Base-by-base conservation (phyloP, 257 asterid species). In the Scutellaria baicalensis region DNA sequence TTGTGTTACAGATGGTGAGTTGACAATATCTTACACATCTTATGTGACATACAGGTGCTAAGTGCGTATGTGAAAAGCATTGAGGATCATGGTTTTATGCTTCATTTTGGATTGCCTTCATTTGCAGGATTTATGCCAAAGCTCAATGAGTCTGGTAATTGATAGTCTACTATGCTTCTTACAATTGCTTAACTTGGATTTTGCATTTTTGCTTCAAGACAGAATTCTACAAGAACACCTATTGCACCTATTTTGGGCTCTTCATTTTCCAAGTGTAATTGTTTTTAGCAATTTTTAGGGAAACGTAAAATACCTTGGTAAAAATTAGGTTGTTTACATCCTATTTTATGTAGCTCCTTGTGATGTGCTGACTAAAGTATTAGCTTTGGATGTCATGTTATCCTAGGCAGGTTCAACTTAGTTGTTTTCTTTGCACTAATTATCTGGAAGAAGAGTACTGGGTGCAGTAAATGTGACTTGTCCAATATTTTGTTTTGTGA, bases 1-100 rank as follows among this genome's bases (percentile, higher is more conserved):
- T 64, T 14, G 21, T 63, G 42, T 18, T 9, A 16, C 21, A 4
- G 13, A 6, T 74, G 63, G 60, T 73, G 8, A 50, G 17, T 56
- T 57, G 63, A 57, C 21, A 31, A 68, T 12, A 12, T 39, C 20
- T 60, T 58, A 50, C 36, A 43, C 65, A 67, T 49, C 54, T 61
- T 70, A 18, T 73, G 44, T 59, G 63, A 56, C 74, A 49, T 74
- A 60, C 88, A 94, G 97, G 93, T 94, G 75, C 91, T 94, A 42
- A 86, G 87, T 77, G 96, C 97, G 6, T 89, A 88, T 38, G 83
- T 88, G 56, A 89, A 86, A 83, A 91, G 97, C 88, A 77, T 85
- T 60, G 99, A 94, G 87, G 99, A 94, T 81, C 99, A 89, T 79
- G 99, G 99, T 54, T 91, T 84, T 75, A 81, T 89, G 27, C 93